Conservation (phyloP, 148 eudicot species). For the Diospyros lotus region DNA sequence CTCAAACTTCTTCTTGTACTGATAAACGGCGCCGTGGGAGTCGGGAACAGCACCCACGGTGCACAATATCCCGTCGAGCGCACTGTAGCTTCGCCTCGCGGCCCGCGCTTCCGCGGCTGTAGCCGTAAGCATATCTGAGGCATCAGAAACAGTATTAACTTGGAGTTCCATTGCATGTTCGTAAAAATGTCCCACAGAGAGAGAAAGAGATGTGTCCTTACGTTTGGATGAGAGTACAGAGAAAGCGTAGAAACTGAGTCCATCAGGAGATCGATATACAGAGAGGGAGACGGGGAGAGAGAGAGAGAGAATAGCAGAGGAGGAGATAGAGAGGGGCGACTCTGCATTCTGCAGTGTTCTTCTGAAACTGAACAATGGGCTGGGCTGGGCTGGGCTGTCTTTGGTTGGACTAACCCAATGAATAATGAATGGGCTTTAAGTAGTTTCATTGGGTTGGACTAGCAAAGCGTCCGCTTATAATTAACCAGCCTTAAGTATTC, state of each 20-base stretch:
- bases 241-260: conserved; percentile 41
- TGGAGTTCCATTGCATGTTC: background rate
- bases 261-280: conserved; percentile 13
- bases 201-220: conserved; percentile 11
- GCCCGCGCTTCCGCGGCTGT: background rate
- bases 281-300: background rate
- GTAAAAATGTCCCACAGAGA: background rate
- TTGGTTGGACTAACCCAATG: background rate
- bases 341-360: background rate
- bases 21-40: background rate
- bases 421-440: background rate
- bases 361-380: background rate
- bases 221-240: conserved; percentile 42
- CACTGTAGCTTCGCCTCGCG: background rate
- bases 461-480: too few relatives aligned
- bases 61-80: conserved; percentile 10
- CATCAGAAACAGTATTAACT: background rate
- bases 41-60: conserved; percentile 17
- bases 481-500: too few relatives aligned
- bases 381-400: background rate
- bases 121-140: background rate
- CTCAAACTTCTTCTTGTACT: conserved; percentile 14
- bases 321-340: background rate
- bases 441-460: too few relatives aligned
- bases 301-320: background rate